These are phyloP conservation scores for Bonia amplexicaulis DNA, from an alignment of 176 grass and related monocot genomes.

Conservation along the genomic window DNA sequence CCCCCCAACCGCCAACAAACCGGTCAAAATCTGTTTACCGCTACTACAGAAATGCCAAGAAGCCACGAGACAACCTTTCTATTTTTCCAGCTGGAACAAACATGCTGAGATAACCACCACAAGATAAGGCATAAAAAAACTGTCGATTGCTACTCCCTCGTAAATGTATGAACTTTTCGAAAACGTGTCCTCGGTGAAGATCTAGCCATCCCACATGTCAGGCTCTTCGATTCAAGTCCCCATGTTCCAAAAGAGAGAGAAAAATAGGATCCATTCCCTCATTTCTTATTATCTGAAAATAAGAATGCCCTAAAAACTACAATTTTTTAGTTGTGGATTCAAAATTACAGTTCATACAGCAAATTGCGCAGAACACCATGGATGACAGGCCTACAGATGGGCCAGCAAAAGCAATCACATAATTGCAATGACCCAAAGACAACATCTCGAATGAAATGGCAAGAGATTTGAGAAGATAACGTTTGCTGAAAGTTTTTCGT, in stretches of 20 bases:
- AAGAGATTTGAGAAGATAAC: not conserved
- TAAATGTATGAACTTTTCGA: no score
- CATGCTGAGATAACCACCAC: no score
- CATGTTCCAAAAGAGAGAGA: not conserved
- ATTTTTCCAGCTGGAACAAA: not conserved
- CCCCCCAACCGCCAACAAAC: not conserved
- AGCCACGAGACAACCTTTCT: not conserved
- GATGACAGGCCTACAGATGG: not conserved
- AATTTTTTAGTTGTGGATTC: not conserved
- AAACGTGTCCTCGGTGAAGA: not conserved
- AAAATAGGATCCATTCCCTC: not conserved
- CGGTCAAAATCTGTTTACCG: not conserved
- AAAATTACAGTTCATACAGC: conserved; percentile 39
- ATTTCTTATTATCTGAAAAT: conserved; percentile 2
- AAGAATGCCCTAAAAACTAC: conserved; percentile 8
- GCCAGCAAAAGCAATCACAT: not conserved
- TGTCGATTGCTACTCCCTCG: no score
- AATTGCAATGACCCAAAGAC: not conserved
- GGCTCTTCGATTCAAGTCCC: not conserved
- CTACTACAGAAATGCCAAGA: not conserved
- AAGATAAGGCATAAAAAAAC: no score
- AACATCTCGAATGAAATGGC: not conserved
- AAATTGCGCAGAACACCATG: not conserved
- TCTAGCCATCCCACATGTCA: not conserved
- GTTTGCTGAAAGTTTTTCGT: not conserved